Conservation (phyloP, 1,284 basidiomycete genomes). For the Heterobasidion parviporum region DNA sequence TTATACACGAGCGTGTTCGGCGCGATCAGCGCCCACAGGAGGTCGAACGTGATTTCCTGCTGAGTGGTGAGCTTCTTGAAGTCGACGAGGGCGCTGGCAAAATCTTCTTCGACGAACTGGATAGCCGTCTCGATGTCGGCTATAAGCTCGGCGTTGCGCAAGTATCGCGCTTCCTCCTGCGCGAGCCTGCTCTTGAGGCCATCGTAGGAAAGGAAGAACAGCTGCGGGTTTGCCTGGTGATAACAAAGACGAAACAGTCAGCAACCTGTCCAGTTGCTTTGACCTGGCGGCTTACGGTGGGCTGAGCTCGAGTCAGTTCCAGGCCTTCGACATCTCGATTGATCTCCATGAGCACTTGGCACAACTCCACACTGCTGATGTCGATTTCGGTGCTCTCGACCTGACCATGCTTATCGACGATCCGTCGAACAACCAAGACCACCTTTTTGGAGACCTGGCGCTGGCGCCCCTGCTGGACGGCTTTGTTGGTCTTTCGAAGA, state of each 20-base stretch:
- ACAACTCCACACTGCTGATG: constrained; percentile 14
- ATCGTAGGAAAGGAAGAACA: neutral
- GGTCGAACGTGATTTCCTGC: constrained; percentile 16
- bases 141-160: constrained; percentile 9
- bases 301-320: constrained; percentile 2
- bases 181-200: neutral
- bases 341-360: constrained; percentile 14
- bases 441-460: constrained; percentile 11
- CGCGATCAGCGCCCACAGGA: constrained; percentile 20
- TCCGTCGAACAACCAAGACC: constrained; percentile 14
- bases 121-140: constrained; percentile 14
- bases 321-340: constrained; percentile 12
- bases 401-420: constrained; percentile 16
- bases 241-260: neutral
- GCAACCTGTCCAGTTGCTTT: constrained; percentile 5
- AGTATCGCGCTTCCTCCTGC: constrained; percentile 8
- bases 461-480: constrained; percentile 10
- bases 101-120: constrained; percentile 13
- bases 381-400: constrained; percentile 13
- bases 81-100: constrained; percentile 7
- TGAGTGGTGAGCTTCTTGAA: constrained; percentile 9
- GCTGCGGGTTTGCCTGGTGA: neutral
- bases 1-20: constrained; percentile 18
- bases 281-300: constrained; percentile 1
- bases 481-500: constrained; percentile 16